Evolutionary conservation across 306 rosid genomes (phyloP).

Genomic region (Betula pendula): DNA sequence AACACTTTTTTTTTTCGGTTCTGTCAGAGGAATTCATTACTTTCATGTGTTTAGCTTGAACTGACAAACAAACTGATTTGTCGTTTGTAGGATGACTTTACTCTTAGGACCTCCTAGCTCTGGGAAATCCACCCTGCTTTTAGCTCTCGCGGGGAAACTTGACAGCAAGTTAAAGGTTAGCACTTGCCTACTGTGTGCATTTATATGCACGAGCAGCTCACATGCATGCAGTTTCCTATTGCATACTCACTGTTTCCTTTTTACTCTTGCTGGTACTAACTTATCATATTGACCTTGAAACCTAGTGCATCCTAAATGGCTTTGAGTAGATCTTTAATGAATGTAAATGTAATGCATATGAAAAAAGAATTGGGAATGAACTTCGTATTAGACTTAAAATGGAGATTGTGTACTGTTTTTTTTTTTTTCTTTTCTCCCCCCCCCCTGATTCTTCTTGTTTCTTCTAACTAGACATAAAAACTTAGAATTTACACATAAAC

Average conservation of each 20-base stretch:
- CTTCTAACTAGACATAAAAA: not conserved
- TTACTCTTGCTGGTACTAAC: not conserved
- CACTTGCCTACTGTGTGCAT: constrained; percentile 12
- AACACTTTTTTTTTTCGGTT: not conserved
- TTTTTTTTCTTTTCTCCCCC: not conserved
- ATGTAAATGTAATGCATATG: not conserved
- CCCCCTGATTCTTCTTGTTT: not conserved
- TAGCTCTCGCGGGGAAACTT: constrained; percentile 84
- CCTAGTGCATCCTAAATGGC: not conserved
- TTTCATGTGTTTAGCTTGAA: constrained; percentile 39
- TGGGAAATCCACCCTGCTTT: constrained; percentile 76
- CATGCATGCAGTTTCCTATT: not conserved
- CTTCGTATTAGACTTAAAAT: not conserved
- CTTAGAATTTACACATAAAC: not conserved
- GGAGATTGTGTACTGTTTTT: not conserved
- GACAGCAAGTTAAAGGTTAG: constrained; percentile 59
- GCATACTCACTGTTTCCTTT: not conserved
- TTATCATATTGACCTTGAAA: not conserved
- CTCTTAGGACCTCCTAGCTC: constrained; percentile 89
- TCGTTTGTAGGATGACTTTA: constrained; percentile 75
- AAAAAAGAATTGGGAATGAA: not conserved
- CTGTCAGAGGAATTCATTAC: constrained; percentile 26
- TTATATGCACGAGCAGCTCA: constrained; percentile 21
- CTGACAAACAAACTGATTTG: not conserved
- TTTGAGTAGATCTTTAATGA: not conserved